Percentiles rank a stretch among this genome's conserved stretches.
Evolutionary conservation across 805 yeast species (phyloP).

Genomic region (Metschnikowia peoriensis): DNA sequence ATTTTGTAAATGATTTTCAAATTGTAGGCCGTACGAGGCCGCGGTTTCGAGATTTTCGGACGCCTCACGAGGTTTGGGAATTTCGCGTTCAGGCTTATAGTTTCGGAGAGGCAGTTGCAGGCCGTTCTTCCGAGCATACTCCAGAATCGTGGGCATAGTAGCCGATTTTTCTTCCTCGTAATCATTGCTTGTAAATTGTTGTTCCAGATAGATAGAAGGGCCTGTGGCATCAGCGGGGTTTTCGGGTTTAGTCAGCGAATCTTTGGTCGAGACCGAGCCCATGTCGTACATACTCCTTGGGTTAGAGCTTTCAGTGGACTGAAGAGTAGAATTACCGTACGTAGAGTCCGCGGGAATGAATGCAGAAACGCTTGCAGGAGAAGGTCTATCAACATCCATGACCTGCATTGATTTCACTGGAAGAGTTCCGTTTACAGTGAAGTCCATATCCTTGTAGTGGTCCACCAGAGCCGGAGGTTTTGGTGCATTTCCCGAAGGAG

Average conservation of each 20-base stretch:
- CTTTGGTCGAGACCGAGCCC: conserved; percentile 1
- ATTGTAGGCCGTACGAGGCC: conserved; percentile 26
- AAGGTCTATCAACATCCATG: conserved; percentile 28
- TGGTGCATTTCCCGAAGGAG: neutral
- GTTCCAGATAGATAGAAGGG: neutral
- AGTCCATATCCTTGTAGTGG: conserved; percentile 36
- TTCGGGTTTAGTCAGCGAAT: neutral
- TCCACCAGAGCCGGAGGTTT: conserved; percentile 12
- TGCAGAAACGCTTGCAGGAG: neutral
- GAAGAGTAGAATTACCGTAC: neutral
- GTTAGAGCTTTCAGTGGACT: conserved; percentile 1
- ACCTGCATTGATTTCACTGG: conserved; percentile 44
- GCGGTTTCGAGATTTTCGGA: conserved; percentile 27
- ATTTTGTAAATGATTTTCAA: conserved; percentile 22
- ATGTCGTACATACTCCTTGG: conserved; percentile 1
- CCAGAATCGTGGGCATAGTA: conserved; percentile 19
- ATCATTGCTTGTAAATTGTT: no score
- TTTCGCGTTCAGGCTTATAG: conserved; percentile 14
- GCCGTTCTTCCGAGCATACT: conserved; percentile 22
- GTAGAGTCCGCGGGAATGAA: neutral
- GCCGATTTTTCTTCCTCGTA: no score
- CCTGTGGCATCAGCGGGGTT: neutral
- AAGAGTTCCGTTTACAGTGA: conserved; percentile 41
- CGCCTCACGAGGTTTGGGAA: conserved; percentile 15
- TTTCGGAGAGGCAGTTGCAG: conserved; percentile 26